Evolutionary conservation across 2,329 filamentous ascomycete species (phyloP).

Genomic region (Aspergillus terreus): DNA sequence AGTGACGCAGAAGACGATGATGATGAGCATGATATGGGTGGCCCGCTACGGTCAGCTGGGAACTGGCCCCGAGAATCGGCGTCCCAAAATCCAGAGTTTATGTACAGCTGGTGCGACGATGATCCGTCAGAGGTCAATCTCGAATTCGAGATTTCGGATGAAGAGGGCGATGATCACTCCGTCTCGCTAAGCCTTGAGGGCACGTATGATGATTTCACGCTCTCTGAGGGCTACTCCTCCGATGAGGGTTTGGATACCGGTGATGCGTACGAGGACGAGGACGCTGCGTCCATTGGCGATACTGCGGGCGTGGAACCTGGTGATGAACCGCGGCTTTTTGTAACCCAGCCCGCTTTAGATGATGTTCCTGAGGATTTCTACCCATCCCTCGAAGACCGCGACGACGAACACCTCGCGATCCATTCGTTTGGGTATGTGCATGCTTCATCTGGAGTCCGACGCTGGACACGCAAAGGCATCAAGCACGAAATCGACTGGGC

Average conservation of each 20-base stretch:
- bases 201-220: constrained; percentile 40
- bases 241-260: constrained; percentile 50
- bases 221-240: constrained; percentile 47
- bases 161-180: constrained; percentile 42
- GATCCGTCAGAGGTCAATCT: constrained; percentile 36
- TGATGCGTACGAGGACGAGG: constrained; percentile 54
- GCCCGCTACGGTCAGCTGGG: constrained; percentile 45
- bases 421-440: constrained; percentile 80
- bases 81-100: constrained; percentile 27
- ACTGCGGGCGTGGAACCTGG: constrained; percentile 73
- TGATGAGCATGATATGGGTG: constrained; percentile 24
- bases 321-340: constrained; percentile 70
- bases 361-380: constrained; percentile 82
- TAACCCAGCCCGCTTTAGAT: constrained; percentile 89
- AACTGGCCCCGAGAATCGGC: constrained; percentile 27
- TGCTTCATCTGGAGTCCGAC: constrained; percentile 83
- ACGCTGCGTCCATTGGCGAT: constrained; percentile 62
- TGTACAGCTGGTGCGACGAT: constrained; percentile 38
- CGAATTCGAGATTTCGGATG: constrained; percentile 53
- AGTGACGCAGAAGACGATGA: constrained; percentile 51
- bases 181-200: constrained; percentile 35
- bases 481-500: constrained; percentile 96
- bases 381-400: constrained; percentile 69
- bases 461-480: constrained; percentile 66
- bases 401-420: constrained; percentile 76